phyloP scores from a whole-genome alignment of 495 filamentous ascomycete species.

The Penicillium steckii region DNA sequence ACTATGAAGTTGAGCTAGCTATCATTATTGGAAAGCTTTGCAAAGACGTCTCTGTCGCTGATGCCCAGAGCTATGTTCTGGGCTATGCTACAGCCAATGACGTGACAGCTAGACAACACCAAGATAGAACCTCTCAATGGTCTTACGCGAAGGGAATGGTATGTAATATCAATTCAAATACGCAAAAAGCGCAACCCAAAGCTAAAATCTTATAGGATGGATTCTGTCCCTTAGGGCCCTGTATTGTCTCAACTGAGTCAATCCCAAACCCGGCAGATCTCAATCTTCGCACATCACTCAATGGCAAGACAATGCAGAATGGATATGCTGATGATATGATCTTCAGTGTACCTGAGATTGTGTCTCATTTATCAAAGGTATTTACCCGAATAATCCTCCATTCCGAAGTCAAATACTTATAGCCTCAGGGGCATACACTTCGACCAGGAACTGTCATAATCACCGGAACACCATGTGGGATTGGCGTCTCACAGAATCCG shows the following conservation, averaged over 20 bases:
- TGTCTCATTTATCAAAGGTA: conserved; percentile 62
- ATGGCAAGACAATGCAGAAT: conserved; percentile 64
- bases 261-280: background rate
- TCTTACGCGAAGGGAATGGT: conserved; percentile 65
- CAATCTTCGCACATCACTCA: conserved; percentile 50
- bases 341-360: conserved; percentile 63
- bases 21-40: conserved; percentile 64
- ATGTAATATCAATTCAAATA: too few species aligned
- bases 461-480: conserved; percentile 18
- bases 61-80: conserved; percentile 63
- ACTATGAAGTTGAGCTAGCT: conserved; percentile 75
- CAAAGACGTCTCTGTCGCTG: conserved; percentile 54
- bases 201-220: conserved; percentile 9
- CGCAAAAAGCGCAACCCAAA: too few species aligned
- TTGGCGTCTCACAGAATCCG: conserved; percentile 14
- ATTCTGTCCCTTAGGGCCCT: conserved; percentile 25
- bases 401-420: background rate
- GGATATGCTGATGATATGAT: conserved; percentile 57
- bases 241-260: conserved; percentile 25
- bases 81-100: conserved; percentile 73
- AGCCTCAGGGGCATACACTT: conserved; percentile 7
- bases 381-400: background rate
- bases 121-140: conserved; percentile 67
- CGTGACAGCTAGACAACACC: conserved; percentile 55
- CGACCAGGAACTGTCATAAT: conserved; percentile 14